A percentile compares a stretch with the other conserved stretches of the same genome.
phyloP scores from a whole-genome alignment of 2,329 filamentous ascomycete genomes.

The Alternaria hordeiaustralica region DNA sequence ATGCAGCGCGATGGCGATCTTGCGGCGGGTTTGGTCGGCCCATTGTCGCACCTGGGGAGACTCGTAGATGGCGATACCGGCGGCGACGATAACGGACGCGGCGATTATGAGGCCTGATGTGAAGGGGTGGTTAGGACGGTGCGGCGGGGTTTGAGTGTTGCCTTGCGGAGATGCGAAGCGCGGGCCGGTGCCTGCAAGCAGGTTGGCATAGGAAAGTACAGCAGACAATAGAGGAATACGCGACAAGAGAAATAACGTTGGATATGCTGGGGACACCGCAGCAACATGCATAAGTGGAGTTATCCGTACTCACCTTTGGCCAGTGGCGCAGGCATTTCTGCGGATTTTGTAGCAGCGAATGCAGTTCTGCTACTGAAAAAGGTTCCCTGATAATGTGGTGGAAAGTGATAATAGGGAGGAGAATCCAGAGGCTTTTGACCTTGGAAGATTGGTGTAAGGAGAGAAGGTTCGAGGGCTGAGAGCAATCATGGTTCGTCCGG shows the following conservation, averaged over 20 bases:
- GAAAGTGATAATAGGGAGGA: not conserved
- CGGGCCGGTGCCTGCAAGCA: slow-evolving; percentile 40
- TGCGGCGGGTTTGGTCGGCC: slow-evolving; percentile 66
- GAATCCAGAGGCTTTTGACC: not conserved
- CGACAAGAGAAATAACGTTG: not conserved
- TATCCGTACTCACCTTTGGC: slow-evolving; percentile 46
- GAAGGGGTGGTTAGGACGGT: slow-evolving; percentile 37
- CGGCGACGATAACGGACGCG: slow-evolving; percentile 66
- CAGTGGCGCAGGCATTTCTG: slow-evolving; percentile 49
- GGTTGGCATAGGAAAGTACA: slow-evolving; percentile 31
- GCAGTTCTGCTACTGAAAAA: not conserved
- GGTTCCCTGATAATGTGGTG: not conserved
- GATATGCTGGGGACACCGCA: slow-evolving; percentile 25
- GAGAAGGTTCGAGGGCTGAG: slow-evolving; percentile 2
- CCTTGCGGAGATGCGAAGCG: slow-evolving; percentile 19
- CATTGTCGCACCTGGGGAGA: slow-evolving; percentile 68
- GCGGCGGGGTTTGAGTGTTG: slow-evolving; percentile 13
- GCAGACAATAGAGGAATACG: not conserved
- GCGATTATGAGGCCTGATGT: slow-evolving; percentile 66
- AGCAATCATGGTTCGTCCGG: not conserved
- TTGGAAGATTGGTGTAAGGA: not conserved
- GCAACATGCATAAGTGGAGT: slow-evolving; percentile 30
- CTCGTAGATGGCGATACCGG: slow-evolving; percentile 68
- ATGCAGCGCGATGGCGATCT: slow-evolving; percentile 65
- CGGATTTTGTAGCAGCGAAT: not conserved